These are phyloP conservation scores for Scalesia atractyloides DNA, from an alignment of 129 eudicot species.

Conservation along the genomic window DNA sequence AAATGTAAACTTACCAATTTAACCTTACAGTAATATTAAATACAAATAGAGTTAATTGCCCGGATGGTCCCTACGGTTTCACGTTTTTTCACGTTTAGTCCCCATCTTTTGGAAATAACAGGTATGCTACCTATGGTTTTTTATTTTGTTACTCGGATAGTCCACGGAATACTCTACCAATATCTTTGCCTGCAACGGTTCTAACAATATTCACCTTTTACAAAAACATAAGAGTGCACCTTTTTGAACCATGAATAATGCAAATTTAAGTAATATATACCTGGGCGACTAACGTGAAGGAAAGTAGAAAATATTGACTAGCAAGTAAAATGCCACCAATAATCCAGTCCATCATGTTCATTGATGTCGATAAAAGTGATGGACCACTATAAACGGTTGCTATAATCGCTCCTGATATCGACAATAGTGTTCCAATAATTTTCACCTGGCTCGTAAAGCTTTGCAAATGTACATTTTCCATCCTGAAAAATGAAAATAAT, in stretches of 20 bases:
- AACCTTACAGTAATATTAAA: too few species aligned
- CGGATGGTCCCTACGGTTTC: too few species aligned
- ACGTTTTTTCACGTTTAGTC: too few species aligned
- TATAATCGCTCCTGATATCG: slow-evolving; percentile 40
- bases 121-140: too few species aligned
- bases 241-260: neutral
- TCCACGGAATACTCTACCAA: slow-evolving; percentile 36
- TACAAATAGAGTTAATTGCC: too few species aligned
- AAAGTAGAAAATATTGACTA: slow-evolving; percentile 22
- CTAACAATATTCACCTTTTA: neutral
- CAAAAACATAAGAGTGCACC: neutral
- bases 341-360: slow-evolving; percentile 29
- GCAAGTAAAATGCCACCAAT: slow-evolving; percentile 40
- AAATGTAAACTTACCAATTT: too few species aligned
- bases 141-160: too few species aligned
- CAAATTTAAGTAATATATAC: slow-evolving; percentile 16
- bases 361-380: slow-evolving; percentile 4
- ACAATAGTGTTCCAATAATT: slow-evolving; percentile 40
- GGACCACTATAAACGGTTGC: slow-evolving; percentile 45
- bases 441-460: slow-evolving; percentile 35
- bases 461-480: slow-evolving; percentile 36
- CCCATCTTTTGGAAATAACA: too few species aligned
- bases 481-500: slow-evolving; percentile 16
- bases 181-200: slow-evolving; percentile 30
- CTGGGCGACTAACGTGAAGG: slow-evolving; percentile 39